phyloP scores from a whole-genome alignment of 2,329 filamentous ascomycete genomes.

The Simplicillium aogashimaense region DNA sequence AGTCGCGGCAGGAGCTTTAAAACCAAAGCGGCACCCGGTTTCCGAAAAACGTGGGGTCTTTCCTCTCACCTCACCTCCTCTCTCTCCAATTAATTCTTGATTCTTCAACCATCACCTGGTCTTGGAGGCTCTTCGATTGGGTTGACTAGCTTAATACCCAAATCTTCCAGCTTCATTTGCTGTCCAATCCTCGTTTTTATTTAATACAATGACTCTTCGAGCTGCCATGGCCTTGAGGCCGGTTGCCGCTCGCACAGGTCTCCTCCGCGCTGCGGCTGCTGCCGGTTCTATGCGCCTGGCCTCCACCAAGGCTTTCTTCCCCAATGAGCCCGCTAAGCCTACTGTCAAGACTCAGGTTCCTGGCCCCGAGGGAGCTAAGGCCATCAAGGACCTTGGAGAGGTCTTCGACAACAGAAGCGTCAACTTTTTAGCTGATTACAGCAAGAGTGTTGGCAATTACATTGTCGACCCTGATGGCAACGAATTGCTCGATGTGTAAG shows the following conservation, averaged over 20 bases:
- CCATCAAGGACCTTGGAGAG: conserved; percentile 59
- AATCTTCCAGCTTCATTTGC: too few relatives aligned
- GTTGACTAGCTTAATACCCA: too few relatives aligned
- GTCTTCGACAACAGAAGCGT: conserved; percentile 80
- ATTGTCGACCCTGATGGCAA: conserved; percentile 65
- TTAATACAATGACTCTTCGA: conserved; percentile 2
- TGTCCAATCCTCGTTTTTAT: not conserved
- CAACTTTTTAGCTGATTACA: conserved; percentile 74
- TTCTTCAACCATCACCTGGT: too few relatives aligned
- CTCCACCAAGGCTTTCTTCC: conserved; percentile 28
- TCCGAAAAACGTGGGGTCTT: too few relatives aligned
- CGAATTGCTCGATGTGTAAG: conserved; percentile 61
- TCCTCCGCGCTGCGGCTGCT: conserved; percentile 6
- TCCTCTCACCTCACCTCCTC: too few relatives aligned
- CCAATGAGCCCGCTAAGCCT: conserved; percentile 41
- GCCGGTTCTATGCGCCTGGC: conserved; percentile 15
- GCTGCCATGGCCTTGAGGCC: conserved; percentile 2
- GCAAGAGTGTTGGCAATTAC: conserved; percentile 71
- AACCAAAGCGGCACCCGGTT: too few relatives aligned
- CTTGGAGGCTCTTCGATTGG: too few relatives aligned
- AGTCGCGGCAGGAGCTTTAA: too few relatives aligned
- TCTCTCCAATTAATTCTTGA: too few relatives aligned
- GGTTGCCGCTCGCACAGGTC: not conserved
- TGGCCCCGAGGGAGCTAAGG: conserved; percentile 62
- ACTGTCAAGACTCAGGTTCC: conserved; percentile 55